A percentile compares a stretch with the other conserved stretches of the same genome.
Evolutionary conservation across 768 basidiomycete species (phyloP).

Genomic region (Dioszegia aurantiaca): DNA sequence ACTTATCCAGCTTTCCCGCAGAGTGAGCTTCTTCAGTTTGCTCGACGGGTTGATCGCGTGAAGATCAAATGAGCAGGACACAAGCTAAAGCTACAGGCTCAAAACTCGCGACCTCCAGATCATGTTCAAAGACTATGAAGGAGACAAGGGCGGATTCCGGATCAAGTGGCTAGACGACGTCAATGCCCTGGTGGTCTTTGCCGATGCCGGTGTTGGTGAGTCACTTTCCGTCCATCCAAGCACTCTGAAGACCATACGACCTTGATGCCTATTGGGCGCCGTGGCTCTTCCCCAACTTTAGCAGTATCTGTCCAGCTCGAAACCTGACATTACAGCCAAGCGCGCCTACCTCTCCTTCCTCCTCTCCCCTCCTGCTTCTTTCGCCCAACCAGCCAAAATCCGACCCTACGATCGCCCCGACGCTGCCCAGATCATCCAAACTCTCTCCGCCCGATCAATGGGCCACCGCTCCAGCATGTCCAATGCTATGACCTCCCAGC

Average conservation of each 20-base stretch:
- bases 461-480: constrained; percentile 43
- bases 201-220: constrained; percentile 84
- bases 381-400: constrained; percentile 55
- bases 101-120: constrained; percentile 95
- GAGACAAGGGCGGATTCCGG: constrained; percentile 84
- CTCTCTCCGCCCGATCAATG: constrained; percentile 51
- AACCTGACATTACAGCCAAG: constrained; percentile 63
- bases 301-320: neutral
- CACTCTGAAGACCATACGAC: too few species aligned
- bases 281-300: too few species aligned
- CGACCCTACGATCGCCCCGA: constrained; percentile 92
- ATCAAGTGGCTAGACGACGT: constrained; percentile 99
- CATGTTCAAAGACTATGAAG: constrained; percentile 86
- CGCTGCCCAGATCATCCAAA: constrained; percentile 62
- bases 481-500: neutral
- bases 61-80: too few species aligned
- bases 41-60: too few species aligned
- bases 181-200: constrained; percentile 89
- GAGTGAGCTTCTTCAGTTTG: too few species aligned
- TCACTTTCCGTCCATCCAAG: constrained; percentile 35
- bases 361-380: constrained; percentile 65
- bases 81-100: constrained; percentile 56
- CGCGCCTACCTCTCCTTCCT: constrained; percentile 89
- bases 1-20: constrained; percentile 84
- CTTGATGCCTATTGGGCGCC: too few species aligned